These are phyloP conservation scores for Solanum lignicaule DNA, from an alignment of 257 asterid species.

Conservation along the genomic window DNA sequence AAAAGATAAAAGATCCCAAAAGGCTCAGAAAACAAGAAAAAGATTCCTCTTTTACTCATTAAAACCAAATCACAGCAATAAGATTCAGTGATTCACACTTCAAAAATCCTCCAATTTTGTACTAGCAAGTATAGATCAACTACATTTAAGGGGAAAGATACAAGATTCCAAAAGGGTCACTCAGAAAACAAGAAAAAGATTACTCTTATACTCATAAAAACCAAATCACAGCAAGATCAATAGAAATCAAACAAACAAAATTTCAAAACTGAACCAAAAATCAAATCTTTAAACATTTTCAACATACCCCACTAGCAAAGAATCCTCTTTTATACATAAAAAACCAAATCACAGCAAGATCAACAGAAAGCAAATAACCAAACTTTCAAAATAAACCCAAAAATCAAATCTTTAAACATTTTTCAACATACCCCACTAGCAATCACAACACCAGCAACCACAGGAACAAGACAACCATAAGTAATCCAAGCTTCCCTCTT, in stretches of 20 bases:
- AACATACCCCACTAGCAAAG: constrained; percentile 20
- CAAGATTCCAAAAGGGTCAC: neutral
- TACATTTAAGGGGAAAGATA: neutral
- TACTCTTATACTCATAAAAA: neutral
- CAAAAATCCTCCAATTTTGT: neutral
- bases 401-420: neutral
- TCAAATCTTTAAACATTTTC: neutral
- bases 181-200: neutral
- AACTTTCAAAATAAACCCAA: neutral
- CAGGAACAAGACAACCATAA: constrained; percentile 21
- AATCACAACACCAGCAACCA: constrained; percentile 26
- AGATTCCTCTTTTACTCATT: neutral
- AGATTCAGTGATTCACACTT: neutral
- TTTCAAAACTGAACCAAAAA: neutral
- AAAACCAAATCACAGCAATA: neutral
- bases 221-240: constrained; percentile 4
- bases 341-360: constrained; percentile 4
- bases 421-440: constrained; percentile 29
- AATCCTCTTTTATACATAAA: neutral
- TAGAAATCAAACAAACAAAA: neutral
- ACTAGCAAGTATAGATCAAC: neutral
- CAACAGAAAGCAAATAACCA: neutral
- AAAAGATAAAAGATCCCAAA: neutral
- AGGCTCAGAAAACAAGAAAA: neutral
- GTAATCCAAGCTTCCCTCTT: constrained; percentile 30